Evolutionary conservation across 208 protist genomes (phyloP), one percentile per base, ranked within the genome.

Genomic region (Angomonas deanei): DNA sequence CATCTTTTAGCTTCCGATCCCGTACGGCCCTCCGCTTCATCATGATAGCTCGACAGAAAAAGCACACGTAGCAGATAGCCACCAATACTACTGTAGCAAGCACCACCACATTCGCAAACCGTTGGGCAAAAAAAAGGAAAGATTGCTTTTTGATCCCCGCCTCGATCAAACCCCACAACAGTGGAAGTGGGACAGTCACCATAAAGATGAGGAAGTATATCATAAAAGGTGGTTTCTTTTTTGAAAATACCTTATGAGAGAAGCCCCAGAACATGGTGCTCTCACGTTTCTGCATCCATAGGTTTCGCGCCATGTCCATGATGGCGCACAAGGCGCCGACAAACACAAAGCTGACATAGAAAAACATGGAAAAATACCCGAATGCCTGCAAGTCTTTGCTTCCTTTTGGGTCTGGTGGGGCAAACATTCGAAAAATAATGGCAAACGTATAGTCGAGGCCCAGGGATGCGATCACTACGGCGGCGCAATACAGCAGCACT

Each of bases 81-180:
- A 96, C 70, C 6, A 90, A 58, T 57, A 77, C 88, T 1, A 68
- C 66, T 6, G 68, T 57, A 3, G 72, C 73, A 31, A 96, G 65
- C 2, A 93, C 76, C 0, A 80, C 66, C 24, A 92, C 71, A 62
- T 82, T 85, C 10, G 84, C 74, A 64, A 87, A 93, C 17, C 73
- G 70, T 67, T 89, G 80, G 32, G 72, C 79, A 26, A 91, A 70
- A 58, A 72, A 93, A 2, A 92, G 50, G 34, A 92, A 48, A 5
- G 84, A 84, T 65, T 91, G 74, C 32, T 79, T 77, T 10, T 66
- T 75, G 32, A 71, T 39, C 11, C 38, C 55, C 0, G 78, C 69
- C 19, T 89, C 89, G 34, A 96, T 74, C 34, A 93, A 49, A 21
- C 76, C 78, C 80, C 80, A 96, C 57, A 93, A 57, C 30, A 93